Conservation (phyloP, 2,329 filamentous ascomycete genomes). For the Fusarium keratoplasticum region DNA sequence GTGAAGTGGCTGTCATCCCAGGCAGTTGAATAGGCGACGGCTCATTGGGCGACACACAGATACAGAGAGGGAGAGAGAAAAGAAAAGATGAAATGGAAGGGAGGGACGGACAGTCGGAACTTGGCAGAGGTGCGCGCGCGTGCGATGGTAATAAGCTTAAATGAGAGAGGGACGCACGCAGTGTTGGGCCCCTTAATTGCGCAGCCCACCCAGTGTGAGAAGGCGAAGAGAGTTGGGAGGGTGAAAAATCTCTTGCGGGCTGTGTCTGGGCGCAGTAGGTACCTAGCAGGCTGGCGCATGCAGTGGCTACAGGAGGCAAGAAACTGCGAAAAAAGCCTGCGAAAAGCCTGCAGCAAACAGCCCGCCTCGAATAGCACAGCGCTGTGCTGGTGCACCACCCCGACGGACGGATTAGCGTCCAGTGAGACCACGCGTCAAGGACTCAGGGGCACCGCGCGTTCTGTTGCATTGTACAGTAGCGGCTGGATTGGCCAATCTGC, state of each 20-base stretch:
- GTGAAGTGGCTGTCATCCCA: slow-evolving; percentile 3
- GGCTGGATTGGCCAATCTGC: neutral
- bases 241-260: neutral
- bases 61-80: neutral
- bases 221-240: neutral
- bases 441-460: neutral
- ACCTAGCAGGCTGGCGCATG: neutral
- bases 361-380: neutral
- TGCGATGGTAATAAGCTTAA: slow-evolving; percentile 1
- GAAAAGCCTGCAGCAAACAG: neutral
- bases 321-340: neutral
- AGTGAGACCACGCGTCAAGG: neutral
- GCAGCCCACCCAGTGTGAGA: neutral
- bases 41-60: neutral
- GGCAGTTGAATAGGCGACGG: neutral
- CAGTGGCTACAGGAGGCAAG: neutral
- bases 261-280: neutral
- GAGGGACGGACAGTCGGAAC: neutral
- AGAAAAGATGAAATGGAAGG: neutral
- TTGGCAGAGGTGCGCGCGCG: neutral
- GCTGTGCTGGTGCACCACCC: neutral
- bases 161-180: neutral
- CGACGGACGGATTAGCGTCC: neutral
- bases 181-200: neutral
- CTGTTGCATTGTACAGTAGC: neutral